Evolutionary conservation across 2,329 filamentous ascomycete species (phyloP), one percentile per base, ranked within the genome.

Genomic region (Pseudocercospora musae): DNA sequence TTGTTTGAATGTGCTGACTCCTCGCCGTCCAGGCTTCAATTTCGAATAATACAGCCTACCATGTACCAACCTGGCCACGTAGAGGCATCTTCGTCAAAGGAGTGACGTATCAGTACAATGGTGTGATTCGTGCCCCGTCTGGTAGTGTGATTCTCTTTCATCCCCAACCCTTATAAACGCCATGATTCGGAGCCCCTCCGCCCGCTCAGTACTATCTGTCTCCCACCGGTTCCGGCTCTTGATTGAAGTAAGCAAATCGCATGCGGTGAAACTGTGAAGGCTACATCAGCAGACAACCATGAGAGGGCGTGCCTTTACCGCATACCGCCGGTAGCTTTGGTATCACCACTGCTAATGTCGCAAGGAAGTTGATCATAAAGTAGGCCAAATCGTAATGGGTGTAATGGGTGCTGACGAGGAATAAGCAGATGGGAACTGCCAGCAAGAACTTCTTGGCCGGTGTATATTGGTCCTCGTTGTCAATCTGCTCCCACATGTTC

Each of bases 401-500:
- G 80, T 98, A 99, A 79, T 99, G 95, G 23, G 95, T 99, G 84
- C 94, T 98, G 72, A 98, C 83, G 60, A 99, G 85, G 78, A 99
- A 99, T 67, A 99, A 85, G 67, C 93, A 85, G 72, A 99, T 96
- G 42, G 95, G 95, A 33, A 98, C 94, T 73, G 89, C 92, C 71
- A 98, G 87, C 63, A 99, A 83, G 74, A 99, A 99, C 79, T 99
- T 99, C 84, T 99, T 99, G 69, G 95, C 91, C 3, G 95, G 95
- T 0, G 95, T 99, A 81, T 98, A 99, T 78, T 99, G 95, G 71
- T 95, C 95, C 52, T 95, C 95, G 73, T 98, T 96, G 82, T 99
- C 95, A 77, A 99, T 99, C 81, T 99, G 95, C 82, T 99, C 95
- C 95, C 95, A 99, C 95, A 99, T 98, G 81, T 98, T 99, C 74